These are phyloP conservation scores for Amanita polypyramis DNA, from an alignment of 768 basidiomycete genomes.

Conservation along the genomic window DNA sequence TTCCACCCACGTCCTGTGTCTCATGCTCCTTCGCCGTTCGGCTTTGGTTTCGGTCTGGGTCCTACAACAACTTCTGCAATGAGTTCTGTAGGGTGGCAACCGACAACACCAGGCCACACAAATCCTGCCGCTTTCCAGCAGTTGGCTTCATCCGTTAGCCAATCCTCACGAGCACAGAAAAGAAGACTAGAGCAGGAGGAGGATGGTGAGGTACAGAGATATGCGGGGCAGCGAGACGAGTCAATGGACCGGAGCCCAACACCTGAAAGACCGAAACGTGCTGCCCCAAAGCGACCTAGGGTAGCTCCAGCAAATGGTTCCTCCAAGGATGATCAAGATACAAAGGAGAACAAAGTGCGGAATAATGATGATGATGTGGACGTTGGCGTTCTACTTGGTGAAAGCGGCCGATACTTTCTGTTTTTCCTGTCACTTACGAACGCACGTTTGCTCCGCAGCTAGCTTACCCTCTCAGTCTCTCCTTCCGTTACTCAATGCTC, in stretches of 20 bases:
- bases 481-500: constrained; percentile 59
- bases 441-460: constrained; percentile 33
- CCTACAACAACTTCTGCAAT: constrained; percentile 31
- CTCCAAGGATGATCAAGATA: constrained; percentile 27
- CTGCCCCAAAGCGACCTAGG: constrained; percentile 57
- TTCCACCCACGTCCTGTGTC: constrained; percentile 50
- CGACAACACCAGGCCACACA: constrained; percentile 35
- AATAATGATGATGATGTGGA: constrained; percentile 51
- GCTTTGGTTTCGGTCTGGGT: constrained; percentile 63
- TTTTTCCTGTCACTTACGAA: constrained; percentile 7
- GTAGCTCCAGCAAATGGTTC: constrained; percentile 23
- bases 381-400: constrained; percentile 73
- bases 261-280: constrained; percentile 66
- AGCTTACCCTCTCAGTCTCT: constrained; percentile 71
- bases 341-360: constrained; percentile 39
- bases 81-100: constrained; percentile 35
- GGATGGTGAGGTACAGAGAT: constrained; percentile 32
- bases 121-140: constrained; percentile 46
- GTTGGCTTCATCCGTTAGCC: constrained; percentile 38
- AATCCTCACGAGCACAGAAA: constrained; percentile 41
- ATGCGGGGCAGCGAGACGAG: constrained; percentile 38
- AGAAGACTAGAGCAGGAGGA: constrained; percentile 62
- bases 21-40: constrained; percentile 55
- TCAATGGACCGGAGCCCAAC: constrained; percentile 83
- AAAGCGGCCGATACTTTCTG: constrained; percentile 15